Percentiles rank a stretch among this genome's conserved stretches.
Conservation (phyloP, 306 rosid genomes). For the Castanea crenata region DNA sequence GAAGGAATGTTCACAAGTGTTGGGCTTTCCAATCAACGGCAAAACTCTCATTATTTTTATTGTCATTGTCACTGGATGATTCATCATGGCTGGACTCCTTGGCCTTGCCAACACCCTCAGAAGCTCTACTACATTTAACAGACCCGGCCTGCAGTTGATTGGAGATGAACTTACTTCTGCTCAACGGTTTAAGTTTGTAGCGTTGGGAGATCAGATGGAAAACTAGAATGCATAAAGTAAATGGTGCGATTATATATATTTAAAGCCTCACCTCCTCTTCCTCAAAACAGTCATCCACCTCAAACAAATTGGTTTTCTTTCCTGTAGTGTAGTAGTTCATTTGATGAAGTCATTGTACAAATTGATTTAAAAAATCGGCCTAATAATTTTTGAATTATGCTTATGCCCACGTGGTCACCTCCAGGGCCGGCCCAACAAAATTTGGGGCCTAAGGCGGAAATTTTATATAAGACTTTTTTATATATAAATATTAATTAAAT, state of each 20-base stretch:
- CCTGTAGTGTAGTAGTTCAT: no score
- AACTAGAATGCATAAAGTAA: neutral
- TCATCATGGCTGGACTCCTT: conserved; percentile 42
- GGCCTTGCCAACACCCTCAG: conserved; percentile 27
- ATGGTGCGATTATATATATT: conserved; percentile 14
- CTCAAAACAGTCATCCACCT: conserved; percentile 86
- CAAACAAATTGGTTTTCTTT: no score
- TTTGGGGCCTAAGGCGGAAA: no score
- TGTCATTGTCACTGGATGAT: conserved; percentile 68
- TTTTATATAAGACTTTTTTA: no score
- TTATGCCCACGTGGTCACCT: no score
- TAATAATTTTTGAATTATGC: no score
- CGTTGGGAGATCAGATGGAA: neutral
- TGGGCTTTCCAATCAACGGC: conserved; percentile 97
- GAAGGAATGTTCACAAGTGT: conserved; percentile 48
- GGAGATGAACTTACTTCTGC: conserved; percentile 52
- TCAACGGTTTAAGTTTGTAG: conserved; percentile 48
- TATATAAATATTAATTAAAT: no score
- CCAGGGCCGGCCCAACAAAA: no score
- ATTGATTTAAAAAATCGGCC: no score
- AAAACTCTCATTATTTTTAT: conserved; percentile 47
- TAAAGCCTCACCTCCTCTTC: conserved; percentile 76
- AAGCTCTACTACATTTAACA: conserved; percentile 40
- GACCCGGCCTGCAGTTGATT: conserved; percentile 46
- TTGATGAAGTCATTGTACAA: no score